Evolutionary conservation across 306 rosid species (phyloP).

Genomic region (Sechiopsis laciniata): DNA sequence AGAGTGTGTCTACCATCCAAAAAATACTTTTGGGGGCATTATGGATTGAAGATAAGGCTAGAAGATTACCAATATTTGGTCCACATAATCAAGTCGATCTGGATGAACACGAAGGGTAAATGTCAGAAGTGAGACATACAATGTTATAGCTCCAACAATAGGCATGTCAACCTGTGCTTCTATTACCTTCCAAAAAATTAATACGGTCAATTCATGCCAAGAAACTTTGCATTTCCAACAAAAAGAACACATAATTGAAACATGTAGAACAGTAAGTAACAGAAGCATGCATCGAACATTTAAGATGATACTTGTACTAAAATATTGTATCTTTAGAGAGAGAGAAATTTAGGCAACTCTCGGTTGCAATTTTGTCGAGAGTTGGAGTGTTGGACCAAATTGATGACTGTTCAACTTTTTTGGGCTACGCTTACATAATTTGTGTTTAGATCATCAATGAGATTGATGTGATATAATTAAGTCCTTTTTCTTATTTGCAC

Average conservation of each 20-base stretch:
- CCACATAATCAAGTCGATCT: constrained; percentile 48
- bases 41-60: constrained; percentile 16
- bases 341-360: neutral
- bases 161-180: constrained; percentile 50
- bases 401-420: neutral
- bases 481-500: neutral
- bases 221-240: neutral
- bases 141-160: constrained; percentile 39
- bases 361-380: neutral
- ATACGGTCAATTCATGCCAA: constrained; percentile 8
- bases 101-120: constrained; percentile 52
- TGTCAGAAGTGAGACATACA: constrained; percentile 47
- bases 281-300: neutral
- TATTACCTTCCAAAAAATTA: constrained; percentile 31
- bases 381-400: neutral
- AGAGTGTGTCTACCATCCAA: constrained; percentile 1
- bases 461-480: constrained; percentile 3
- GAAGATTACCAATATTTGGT: constrained; percentile 41
- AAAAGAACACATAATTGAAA: constrained; percentile 5
- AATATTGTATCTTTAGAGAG: neutral
- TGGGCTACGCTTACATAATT: neutral
- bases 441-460: neutral
- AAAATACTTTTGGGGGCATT: neutral
- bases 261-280: neutral
- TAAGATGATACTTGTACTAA: constrained; percentile 3